Conservation (phyloP, 495 filamentous ascomycete genomes). For the Penicillium fimorum region DNA sequence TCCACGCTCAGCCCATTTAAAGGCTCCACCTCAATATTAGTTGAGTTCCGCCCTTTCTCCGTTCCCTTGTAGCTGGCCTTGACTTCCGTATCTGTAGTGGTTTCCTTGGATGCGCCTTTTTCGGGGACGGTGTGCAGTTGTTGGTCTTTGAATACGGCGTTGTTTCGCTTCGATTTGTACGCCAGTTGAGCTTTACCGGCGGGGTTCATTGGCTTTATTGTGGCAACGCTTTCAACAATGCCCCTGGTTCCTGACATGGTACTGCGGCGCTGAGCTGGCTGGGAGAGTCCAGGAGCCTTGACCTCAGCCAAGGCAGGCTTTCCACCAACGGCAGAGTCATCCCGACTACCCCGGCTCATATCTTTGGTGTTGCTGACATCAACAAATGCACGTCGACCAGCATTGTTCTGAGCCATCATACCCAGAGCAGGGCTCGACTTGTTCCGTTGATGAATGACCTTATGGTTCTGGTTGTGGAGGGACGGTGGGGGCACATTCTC, state of each 20-base stretch:
- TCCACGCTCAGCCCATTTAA: slow-evolving; percentile 1
- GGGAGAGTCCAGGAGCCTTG: slow-evolving; percentile 49
- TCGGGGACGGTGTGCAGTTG: slow-evolving; percentile 35
- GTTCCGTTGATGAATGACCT: slow-evolving; percentile 71
- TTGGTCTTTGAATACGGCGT: slow-evolving; percentile 64
- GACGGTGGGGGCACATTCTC: slow-evolving; percentile 64
- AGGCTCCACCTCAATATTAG: neutral
- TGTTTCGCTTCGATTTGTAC: slow-evolving; percentile 56
- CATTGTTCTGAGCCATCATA: slow-evolving; percentile 53
- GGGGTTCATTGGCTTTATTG: slow-evolving; percentile 32
- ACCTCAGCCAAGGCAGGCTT: slow-evolving; percentile 48
- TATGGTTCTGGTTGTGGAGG: slow-evolving; percentile 47
- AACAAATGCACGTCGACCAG: slow-evolving; percentile 71
- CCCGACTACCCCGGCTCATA: slow-evolving; percentile 45
- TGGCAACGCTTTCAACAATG: slow-evolving; percentile 43
- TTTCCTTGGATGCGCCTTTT: slow-evolving; percentile 43
- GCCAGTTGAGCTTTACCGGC: slow-evolving; percentile 39
- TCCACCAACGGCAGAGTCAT: slow-evolving; percentile 49
- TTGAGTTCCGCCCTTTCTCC: neutral
- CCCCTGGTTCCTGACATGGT: slow-evolving; percentile 49
- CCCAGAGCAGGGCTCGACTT: slow-evolving; percentile 75
- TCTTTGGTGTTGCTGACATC: slow-evolving; percentile 76
- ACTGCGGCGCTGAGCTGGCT: slow-evolving; percentile 64
- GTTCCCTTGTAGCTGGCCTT: slow-evolving; percentile 8
- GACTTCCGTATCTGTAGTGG: slow-evolving; percentile 11